These are phyloP conservation scores for Botrytis fabae DNA, from an alignment of 2,329 filamentous ascomycete genomes.

Conservation along the genomic window DNA sequence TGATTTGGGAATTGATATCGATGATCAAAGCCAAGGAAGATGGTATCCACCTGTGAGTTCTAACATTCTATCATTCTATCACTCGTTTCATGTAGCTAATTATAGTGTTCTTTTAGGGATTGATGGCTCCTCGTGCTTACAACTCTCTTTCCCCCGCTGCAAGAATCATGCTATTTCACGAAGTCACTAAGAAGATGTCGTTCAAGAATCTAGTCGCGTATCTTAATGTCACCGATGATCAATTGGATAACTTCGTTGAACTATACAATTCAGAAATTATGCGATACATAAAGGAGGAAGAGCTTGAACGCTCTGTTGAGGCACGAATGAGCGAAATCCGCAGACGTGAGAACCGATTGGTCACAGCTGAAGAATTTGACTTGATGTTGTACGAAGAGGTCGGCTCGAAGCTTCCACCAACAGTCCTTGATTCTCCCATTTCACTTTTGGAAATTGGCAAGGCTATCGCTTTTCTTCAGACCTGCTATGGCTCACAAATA, in stretches of 20 bases:
- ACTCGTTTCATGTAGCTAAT: neutral
- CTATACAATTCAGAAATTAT: neutral
- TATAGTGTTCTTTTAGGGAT: neutral
- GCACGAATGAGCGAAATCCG: too few relatives aligned
- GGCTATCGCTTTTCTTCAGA: neutral
- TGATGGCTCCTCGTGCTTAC: neutral
- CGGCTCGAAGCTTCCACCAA: neutral
- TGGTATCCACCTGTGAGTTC: constrained; percentile 11
- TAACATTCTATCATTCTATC: accelerated
- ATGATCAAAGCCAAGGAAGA: neutral
- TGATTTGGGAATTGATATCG: neutral
- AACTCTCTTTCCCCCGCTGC: neutral
- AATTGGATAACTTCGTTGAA: neutral
- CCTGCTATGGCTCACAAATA: neutral
- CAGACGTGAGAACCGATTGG: neutral
- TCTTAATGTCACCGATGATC: neutral
- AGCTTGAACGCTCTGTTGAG: too few relatives aligned
- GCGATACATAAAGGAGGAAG: neutral
- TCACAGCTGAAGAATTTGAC: neutral
- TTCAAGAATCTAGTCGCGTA: neutral
- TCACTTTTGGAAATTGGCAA: neutral
- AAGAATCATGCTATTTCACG: neutral
- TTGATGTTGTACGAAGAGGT: neutral
- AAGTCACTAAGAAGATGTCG: neutral
- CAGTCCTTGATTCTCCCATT: neutral